A percentile compares a stretch with the other conserved stretches of the same genome.
Conservation (phyloP, 2,329 filamentous ascomycete genomes). For the Diaporthe ilicicola region DNA sequence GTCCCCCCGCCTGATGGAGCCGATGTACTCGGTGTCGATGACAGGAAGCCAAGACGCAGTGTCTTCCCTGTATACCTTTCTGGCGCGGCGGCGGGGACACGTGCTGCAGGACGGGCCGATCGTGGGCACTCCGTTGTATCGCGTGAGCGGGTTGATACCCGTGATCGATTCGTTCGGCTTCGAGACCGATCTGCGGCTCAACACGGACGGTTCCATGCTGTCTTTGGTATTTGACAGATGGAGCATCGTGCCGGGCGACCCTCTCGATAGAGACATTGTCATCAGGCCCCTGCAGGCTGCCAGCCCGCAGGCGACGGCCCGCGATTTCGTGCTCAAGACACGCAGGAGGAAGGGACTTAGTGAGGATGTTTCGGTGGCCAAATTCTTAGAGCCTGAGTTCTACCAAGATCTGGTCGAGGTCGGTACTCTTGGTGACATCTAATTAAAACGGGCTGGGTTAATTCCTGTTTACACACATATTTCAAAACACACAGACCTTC, state of each 20-base stretch:
- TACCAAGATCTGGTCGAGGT: constrained; percentile 89
- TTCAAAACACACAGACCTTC: not conserved
- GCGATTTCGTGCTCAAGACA: constrained; percentile 98
- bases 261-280: constrained; percentile 86
- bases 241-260: constrained; percentile 95
- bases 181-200: constrained; percentile 95
- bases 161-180: constrained; percentile 99
- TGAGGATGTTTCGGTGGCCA: constrained; percentile 94
- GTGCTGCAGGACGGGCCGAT: constrained; percentile 94
- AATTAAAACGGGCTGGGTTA: constrained; percentile 1
- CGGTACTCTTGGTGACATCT: constrained; percentile 75
- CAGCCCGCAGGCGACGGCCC: constrained; percentile 84
- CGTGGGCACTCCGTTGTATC: constrained; percentile 92
- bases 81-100: constrained; percentile 88
- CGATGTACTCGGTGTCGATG: constrained; percentile 91
- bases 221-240: constrained; percentile 95
- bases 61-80: constrained; percentile 88
- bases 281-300: constrained; percentile 88
- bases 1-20: constrained; percentile 95
- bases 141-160: constrained; percentile 88
- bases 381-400: constrained; percentile 94
- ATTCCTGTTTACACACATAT: not conserved
- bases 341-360: constrained; percentile 90
- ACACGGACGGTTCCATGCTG: constrained; percentile 92
- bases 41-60: constrained; percentile 91